Conservation (phyloP, 2,329 filamentous ascomycete genomes). For the Tolypocladium cylindrosporum region DNA sequence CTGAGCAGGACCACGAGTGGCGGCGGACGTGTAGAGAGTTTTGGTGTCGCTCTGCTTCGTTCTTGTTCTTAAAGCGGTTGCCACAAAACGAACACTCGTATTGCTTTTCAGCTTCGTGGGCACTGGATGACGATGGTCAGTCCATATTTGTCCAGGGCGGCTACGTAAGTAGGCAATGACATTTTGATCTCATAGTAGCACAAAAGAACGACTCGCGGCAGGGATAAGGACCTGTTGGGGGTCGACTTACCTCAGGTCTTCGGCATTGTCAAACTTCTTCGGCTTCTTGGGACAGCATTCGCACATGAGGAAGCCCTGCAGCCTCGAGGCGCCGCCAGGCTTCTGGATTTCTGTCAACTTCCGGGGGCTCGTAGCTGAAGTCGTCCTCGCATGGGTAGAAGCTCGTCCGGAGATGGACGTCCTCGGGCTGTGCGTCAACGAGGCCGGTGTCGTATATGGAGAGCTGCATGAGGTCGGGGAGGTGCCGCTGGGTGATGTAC, state of each 20-base stretch:
- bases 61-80: constrained; percentile 98
- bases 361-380: constrained; percentile 39
- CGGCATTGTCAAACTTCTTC: constrained; percentile 80
- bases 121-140: constrained; percentile 35
- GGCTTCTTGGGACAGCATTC: constrained; percentile 97
- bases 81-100: constrained; percentile 89
- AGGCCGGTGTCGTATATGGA: constrained; percentile 37
- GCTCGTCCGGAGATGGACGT: constrained; percentile 31
- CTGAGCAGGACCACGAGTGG: constrained; percentile 95
- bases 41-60: constrained; percentile 91
- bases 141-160: neutral
- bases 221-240: neutral
- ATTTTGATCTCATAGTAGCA: neutral
- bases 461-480: constrained; percentile 41
- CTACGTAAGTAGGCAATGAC: too few relatives aligned
- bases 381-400: constrained; percentile 32
- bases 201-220: neutral
- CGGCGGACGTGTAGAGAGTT: constrained; percentile 87
- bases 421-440: constrained; percentile 39
- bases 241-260: constrained; percentile 66
- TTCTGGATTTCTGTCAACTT: constrained; percentile 42
- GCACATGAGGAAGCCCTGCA: constrained; percentile 57
- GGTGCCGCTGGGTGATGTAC: constrained; percentile 35
- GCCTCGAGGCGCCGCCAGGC: constrained; percentile 31
- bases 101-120: constrained; percentile 91